Base-by-base conservation (phyloP, 176 grass and related monocot species). In the Avena insularis region DNA sequence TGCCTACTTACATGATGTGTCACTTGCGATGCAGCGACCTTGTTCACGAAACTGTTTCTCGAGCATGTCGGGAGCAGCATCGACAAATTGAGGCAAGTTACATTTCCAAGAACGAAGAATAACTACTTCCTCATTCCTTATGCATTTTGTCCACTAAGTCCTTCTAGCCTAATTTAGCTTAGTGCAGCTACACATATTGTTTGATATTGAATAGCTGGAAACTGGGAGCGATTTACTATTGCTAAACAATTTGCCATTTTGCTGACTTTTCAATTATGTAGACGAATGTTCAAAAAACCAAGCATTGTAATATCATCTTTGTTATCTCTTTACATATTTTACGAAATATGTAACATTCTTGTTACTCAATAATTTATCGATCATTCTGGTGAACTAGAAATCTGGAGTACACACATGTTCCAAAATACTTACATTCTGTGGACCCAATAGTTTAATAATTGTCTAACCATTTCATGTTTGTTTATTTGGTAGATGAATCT, bases 21-120 rank as follows among this genome's bases (percentile, higher is more conserved):
- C 17, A 27, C 70, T 77, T 93, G 21, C 86, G 53, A 72, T 90
- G 79, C 89, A 98, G 96, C 83, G 96, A 98, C 71, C 81, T 94
- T 89, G 96, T 94, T 56, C 93, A 98, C 86, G 96, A 92, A 87
- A 79, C 86, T 85, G 93, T 98, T 71, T 98, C 93, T 83, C 84
- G 93, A 91, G 85, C 93, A 83, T 98, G 96, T 78, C 81, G 79
- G 68, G 93, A 96, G 87, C 96, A 94, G 77, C 96, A 98, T 92
- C 92, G 92, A 53, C 96, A 94, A 93, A 90, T 98, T 78, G 88
- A 98, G 90, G 96, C 94, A 92, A 76, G 47, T 66, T 79, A 69
- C 78, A 35, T 77, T 88, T 78, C 48, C 49, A 66, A 27, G 68
- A 79, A 84, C 14, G 67, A 71, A 57, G 17, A 75, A 81, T 29